These are phyloP conservation scores for Chaetomium globosum DNA, from an alignment of 2,329 filamentous ascomycete genomes.

Conservation along the genomic window DNA sequence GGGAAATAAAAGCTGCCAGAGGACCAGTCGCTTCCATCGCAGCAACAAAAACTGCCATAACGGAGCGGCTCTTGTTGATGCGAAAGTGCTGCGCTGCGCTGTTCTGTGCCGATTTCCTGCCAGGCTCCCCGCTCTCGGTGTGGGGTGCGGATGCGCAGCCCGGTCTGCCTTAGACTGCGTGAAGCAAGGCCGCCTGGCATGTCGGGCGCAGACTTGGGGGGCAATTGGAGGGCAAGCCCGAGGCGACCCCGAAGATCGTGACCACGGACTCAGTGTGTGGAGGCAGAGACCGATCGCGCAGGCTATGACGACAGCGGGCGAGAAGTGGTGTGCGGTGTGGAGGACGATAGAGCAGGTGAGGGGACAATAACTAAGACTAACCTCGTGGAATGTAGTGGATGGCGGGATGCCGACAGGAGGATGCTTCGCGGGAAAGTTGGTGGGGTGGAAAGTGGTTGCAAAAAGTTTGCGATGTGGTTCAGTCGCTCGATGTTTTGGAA, in stretches of 20 bases:
- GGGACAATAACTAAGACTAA: constrained; percentile 30
- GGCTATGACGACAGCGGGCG: constrained; percentile 38
- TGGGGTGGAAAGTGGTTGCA: constrained; percentile 18
- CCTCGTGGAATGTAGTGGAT: constrained; percentile 27
- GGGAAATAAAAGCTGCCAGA: constrained; percentile 17
- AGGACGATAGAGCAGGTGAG: constrained; percentile 22
- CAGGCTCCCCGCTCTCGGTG: constrained; percentile 41
- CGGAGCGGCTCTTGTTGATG: constrained; percentile 20
- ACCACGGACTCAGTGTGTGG: constrained; percentile 23
- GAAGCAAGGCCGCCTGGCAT: constrained; percentile 19
- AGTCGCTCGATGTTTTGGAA: constrained; percentile 31
- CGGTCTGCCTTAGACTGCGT: constrained; percentile 31
- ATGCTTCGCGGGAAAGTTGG: constrained; percentile 21
- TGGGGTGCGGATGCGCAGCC: constrained; percentile 40
- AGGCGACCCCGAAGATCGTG: constrained; percentile 22
- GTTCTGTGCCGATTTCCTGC: constrained; percentile 39
- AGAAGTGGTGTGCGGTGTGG: constrained; percentile 30
- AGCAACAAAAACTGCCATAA: constrained; percentile 9
- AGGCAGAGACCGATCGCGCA: constrained; percentile 32
- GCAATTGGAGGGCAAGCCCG: constrained; percentile 30
- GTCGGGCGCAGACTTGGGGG: constrained; percentile 18
- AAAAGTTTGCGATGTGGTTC: constrained; percentile 26
- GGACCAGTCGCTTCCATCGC: not conserved
- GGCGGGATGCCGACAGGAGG: constrained; percentile 19
- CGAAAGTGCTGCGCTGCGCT: constrained; percentile 37